Conservation (phyloP, 2,329 filamentous ascomycete genomes). For the Fusarium sp. region DNA sequence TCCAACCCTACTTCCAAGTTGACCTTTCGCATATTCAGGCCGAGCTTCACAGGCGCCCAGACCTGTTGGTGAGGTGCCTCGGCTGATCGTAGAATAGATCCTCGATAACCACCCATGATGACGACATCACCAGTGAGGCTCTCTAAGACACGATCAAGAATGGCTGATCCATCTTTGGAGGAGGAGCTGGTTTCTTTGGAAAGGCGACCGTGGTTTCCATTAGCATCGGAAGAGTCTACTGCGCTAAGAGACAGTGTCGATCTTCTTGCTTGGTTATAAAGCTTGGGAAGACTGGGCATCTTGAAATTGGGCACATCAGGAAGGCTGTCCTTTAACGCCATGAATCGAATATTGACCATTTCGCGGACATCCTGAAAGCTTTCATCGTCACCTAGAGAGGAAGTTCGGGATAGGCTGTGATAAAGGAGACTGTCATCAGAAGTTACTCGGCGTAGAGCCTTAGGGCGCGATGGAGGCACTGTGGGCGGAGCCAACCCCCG, state of each 20-base stretch:
- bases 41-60: slow-evolving; percentile 95
- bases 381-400: slow-evolving; percentile 85
- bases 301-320: slow-evolving; percentile 84
- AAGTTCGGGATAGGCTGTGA: slow-evolving; percentile 79
- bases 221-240: slow-evolving; percentile 43
- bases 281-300: slow-evolving; percentile 70
- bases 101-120: slow-evolving; percentile 89
- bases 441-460: slow-evolving; percentile 49
- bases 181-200: slow-evolving; percentile 22
- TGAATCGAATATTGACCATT: slow-evolving; percentile 88
- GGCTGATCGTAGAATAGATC: slow-evolving; percentile 87
- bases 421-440: slow-evolving; percentile 82
- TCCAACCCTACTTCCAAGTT: slow-evolving; percentile 89
- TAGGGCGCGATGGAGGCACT: slow-evolving; percentile 36
- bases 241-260: slow-evolving; percentile 49
- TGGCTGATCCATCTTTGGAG: slow-evolving; percentile 41
- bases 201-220: slow-evolving; percentile 42
- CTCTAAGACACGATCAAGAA: slow-evolving; percentile 69
- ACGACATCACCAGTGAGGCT: slow-evolving; percentile 86
- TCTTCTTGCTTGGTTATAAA: slow-evolving; percentile 51
- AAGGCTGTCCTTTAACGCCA: slow-evolving; percentile 89
- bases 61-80: slow-evolving; percentile 86
- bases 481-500: slow-evolving; percentile 17
- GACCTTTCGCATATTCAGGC: slow-evolving; percentile 89
- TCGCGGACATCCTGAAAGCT: slow-evolving; percentile 84